Evolutionary conservation across 257 asterid genomes (phyloP).

Genomic region (Voacanga thouarsii): DNA sequence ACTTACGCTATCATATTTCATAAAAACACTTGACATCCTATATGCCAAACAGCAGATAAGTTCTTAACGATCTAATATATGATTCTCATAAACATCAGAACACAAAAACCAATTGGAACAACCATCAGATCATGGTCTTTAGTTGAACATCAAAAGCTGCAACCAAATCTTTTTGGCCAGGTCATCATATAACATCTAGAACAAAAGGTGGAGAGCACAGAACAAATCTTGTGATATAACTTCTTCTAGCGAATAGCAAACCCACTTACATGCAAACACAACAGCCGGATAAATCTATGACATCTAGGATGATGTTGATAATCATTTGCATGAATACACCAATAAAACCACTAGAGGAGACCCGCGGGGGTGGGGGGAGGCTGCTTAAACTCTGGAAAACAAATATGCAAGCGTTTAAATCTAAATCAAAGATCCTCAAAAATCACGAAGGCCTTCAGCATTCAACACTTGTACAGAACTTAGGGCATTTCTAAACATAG

Average conservation of each 20-base stretch:
- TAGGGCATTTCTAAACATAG: background rate
- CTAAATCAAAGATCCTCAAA: background rate
- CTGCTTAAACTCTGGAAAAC: background rate
- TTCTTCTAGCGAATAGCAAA: slow-evolving; percentile 1
- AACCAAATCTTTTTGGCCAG: background rate
- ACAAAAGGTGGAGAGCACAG: background rate
- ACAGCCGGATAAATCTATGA: background rate
- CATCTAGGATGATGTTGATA: background rate
- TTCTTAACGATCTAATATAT: background rate
- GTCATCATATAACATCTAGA: background rate
- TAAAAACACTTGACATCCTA: background rate
- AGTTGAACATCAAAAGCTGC: background rate
- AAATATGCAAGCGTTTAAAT: background rate
- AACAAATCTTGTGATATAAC: background rate
- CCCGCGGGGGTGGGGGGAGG: too few species aligned
- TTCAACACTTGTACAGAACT: background rate
- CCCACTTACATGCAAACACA: background rate
- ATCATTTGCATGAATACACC: background rate
- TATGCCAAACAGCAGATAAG: background rate
- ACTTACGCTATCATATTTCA: background rate
- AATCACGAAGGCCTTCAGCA: background rate
- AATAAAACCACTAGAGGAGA: background rate
- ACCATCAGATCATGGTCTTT: background rate
- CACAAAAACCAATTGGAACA: background rate
- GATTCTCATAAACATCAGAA: background rate